phyloP scores from a whole-genome alignment of 176 grass and related monocot genomes.

The Bothriochloa decipiens region DNA sequence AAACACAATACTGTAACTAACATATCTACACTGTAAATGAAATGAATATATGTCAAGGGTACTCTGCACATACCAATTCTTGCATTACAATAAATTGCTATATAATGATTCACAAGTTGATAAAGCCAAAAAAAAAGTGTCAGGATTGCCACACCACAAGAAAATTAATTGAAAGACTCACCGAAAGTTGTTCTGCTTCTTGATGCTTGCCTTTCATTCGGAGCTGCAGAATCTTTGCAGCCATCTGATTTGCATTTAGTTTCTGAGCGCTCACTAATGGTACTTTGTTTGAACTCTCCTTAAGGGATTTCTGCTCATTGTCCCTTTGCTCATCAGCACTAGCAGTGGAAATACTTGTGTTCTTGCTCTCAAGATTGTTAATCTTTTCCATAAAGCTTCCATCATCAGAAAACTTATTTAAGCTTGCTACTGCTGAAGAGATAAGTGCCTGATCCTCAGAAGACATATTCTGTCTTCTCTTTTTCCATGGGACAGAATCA shows the following conservation, averaged over 20 bases:
- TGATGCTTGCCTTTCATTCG: no score
- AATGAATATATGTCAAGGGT: background rate
- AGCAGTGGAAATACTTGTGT: constrained; percentile 40
- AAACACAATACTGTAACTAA: background rate
- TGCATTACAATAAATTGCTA: background rate
- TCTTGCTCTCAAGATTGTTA: constrained; percentile 46
- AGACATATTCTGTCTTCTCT: constrained; percentile 61
- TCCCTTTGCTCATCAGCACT: constrained; percentile 36
- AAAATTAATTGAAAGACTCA: constrained; percentile 55
- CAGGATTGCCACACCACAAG: constrained; percentile 31
- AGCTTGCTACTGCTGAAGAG: constrained; percentile 62
- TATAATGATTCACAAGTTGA: constrained; percentile 32
- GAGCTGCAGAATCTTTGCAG: constrained; percentile 82
- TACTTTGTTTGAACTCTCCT: constrained; percentile 46
- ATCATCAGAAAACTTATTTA: constrained; percentile 87
- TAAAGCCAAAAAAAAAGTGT: background rate
- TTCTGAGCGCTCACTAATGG: constrained; percentile 46
- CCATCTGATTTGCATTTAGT: constrained; percentile 87
- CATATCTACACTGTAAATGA: background rate
- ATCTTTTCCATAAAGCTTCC: constrained; percentile 91
- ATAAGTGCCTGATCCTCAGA: constrained; percentile 76
- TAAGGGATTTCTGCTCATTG: constrained; percentile 34
- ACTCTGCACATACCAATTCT: background rate
- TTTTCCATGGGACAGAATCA: constrained; percentile 84
- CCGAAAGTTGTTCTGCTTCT: constrained; percentile 64